Evolutionary conservation across 2,329 filamentous ascomycete species (phyloP).

Genomic region (Canariomyces notabilis): DNA sequence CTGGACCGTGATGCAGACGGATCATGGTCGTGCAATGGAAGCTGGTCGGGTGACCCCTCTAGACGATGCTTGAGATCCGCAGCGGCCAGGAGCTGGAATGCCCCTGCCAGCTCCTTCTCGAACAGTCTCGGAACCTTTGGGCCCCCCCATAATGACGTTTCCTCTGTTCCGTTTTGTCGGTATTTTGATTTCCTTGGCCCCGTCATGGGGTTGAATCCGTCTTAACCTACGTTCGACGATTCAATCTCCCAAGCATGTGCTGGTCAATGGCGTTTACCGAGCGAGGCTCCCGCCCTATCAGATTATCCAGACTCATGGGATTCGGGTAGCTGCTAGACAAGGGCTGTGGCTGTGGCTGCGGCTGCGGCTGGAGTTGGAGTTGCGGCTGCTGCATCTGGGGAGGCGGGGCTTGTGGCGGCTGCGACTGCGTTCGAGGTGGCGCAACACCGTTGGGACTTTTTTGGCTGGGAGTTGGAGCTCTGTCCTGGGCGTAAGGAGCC

Average conservation of each 20-base stretch:
- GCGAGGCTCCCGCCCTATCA: conserved; percentile 31
- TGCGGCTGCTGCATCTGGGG: too few relatives aligned
- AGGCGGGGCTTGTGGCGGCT: conserved; percentile 19
- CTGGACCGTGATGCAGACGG: too few relatives aligned
- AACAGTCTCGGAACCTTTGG: too few relatives aligned
- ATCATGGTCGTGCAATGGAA: too few relatives aligned
- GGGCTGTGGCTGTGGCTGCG: conserved; percentile 13
- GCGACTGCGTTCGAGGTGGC: conserved; percentile 19
- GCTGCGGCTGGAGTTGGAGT: conserved; percentile 1
- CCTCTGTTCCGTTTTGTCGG: too few relatives aligned
- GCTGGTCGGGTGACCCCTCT: too few relatives aligned
- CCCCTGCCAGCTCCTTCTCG: too few relatives aligned
- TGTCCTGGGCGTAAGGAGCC: conserved; percentile 31
- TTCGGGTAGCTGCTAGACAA: conserved; percentile 37
- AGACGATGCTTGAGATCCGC: too few relatives aligned
- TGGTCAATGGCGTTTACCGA: conserved; percentile 47
- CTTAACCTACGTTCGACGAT: conserved; percentile 31
- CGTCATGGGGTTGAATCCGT: not conserved
- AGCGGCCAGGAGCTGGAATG: too few relatives aligned
- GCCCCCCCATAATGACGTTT: too few relatives aligned
- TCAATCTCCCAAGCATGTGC: conserved; percentile 50
- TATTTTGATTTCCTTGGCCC: not conserved
- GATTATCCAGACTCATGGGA: conserved; percentile 50
- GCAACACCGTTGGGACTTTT: conserved; percentile 27
- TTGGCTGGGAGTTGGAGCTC: conserved; percentile 36